Conservation (phyloP, 2,329 filamentous ascomycete species). For the Sporothrix euskadiensis region DNA sequence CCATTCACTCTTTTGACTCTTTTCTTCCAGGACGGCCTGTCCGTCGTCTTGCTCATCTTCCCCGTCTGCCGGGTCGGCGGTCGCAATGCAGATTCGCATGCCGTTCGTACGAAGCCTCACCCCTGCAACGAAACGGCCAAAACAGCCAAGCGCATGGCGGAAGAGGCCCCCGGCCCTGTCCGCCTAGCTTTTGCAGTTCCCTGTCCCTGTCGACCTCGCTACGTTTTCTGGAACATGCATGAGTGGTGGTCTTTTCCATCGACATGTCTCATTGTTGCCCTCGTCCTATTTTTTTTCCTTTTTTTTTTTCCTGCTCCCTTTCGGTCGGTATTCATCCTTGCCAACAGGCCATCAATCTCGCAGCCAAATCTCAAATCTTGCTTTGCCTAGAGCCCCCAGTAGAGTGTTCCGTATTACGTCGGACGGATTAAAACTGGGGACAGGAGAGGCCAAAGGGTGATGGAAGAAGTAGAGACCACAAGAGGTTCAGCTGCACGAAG, state of each 20-base stretch:
- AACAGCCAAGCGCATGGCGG: constrained; percentile 5
- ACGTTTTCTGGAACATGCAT: constrained; percentile 28
- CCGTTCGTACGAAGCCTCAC: neutral
- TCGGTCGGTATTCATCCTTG: neutral
- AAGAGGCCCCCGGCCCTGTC: neutral
- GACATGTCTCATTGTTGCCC: neutral
- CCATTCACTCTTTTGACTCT: neutral
- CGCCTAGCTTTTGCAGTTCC: neutral
- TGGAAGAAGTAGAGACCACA: neutral
- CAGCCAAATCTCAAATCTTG: constrained; percentile 10
- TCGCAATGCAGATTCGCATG: constrained; percentile 14
- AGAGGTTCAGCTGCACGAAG: neutral
- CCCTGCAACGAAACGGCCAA: neutral
- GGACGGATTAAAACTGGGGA: neutral
- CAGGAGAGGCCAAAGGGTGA: neutral
- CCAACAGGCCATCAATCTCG: neutral
- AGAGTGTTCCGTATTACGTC: neutral
- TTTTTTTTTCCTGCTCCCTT: neutral
- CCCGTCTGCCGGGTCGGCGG: constrained; percentile 13
- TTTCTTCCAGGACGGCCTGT: neutral
- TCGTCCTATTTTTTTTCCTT: neutral
- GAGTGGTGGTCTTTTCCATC: neutral
- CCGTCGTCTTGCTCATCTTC: neutral
- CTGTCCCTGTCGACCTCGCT: constrained; percentile 18
- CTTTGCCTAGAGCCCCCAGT: neutral